Base-by-base conservation (phyloP, 192 early-diverging fungal species). In the Coemansia aciculifera region DNA sequence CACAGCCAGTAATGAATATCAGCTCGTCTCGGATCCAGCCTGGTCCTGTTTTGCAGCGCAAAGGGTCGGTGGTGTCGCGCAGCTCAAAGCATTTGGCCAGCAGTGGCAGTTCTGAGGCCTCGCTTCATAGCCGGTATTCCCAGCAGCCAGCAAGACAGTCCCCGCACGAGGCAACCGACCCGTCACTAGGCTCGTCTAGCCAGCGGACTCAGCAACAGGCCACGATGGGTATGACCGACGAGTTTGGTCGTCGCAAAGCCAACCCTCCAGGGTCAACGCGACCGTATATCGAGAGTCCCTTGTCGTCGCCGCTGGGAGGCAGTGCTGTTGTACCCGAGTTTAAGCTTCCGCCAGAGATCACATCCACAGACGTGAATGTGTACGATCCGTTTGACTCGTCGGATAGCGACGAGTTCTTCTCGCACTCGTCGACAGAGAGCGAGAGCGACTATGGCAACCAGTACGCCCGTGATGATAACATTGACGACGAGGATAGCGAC, bases 371-470 rank as follows among this genome's bases (percentile, higher is more conserved):
- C 46, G 59, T 63, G 5, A 81, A 67, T 40, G 79, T 78, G n/a
- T 85, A 85, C 29, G 80, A 85, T 32, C 74, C 81, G 4, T 77
- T 85, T 42, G 84, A 83, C 52, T 79, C 75, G 2, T 80, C 81
- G 2, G 84, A 85, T 32, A 83, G 81, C 52, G 80, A 77, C 73
- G 84, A 85, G 66, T 85, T 83, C 59, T 85, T 84, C 40, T 19
- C 59, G n/a, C 59, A 60, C 9, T 76, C 81, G 19, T 82, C 80
- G 19, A 61, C 66, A 1, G 74, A 79, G 37, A 74, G 75, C 62
- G 81, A 67, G 54, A 76, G 77, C 68, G 71, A 76, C 67, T 84
- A 78, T 63, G 81, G 74, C 31, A 66, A 67, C 46, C 60, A 68
- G 7, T 39, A 29, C 11, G 63, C 42, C 49, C 48, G 32, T 48